Base-by-base conservation (phyloP, 2,329 filamentous ascomycete species). In the Drechslerella stenobrocha region DNA sequence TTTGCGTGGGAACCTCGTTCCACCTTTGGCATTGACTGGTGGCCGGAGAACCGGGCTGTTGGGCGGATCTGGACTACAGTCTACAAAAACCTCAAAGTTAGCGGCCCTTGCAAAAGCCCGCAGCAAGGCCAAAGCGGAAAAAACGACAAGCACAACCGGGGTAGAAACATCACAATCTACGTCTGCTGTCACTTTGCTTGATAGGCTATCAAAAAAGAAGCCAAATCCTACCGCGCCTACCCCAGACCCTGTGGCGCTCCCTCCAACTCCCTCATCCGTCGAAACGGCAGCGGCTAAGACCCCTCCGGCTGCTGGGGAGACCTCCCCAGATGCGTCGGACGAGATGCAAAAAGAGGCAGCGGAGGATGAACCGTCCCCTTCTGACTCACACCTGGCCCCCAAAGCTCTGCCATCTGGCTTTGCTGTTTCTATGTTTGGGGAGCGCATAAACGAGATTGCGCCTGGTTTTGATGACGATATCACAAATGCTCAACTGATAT, bases 21-120 rank as follows among this genome's bases (percentile, higher is more conserved):
- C 88, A 50, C 80, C 83, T 81, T 76, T 63, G 82, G 32, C 78
- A 78, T 70, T 84, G 82, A 53, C 79, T 78, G 47, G 83, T 85
- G 15, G 11, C n/a, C 20, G 51, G 28, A 69, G 13, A 2, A 35
- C 37, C 1, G 87, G 90, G 1, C 80, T 98, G 0, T 77, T 96
- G 1, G 95, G 93, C 26, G 95, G 93, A 30, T 83, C 84, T 6
- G 81, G 84, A 1, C 82, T 60, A 23, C 83, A 47, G 78, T 78
- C 9, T 74, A 37, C 79, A 2, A 93, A 91, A 74, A 81, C 88
- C 76, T 95, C 92, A 3, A 98, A 98, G 74, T 80, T 98, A 45
- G 92, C 95, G 73, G 90, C 90, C 47, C 79, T 98, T 40, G 91
- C 92, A 52, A 90, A 90, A 30, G 87, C 89, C 55, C 83, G 90